A percentile compares a stretch with the other conserved stretches of the same genome.
Conservation (phyloP, 2,329 filamentous ascomycete species). For the Exophiala sp. region DNA sequence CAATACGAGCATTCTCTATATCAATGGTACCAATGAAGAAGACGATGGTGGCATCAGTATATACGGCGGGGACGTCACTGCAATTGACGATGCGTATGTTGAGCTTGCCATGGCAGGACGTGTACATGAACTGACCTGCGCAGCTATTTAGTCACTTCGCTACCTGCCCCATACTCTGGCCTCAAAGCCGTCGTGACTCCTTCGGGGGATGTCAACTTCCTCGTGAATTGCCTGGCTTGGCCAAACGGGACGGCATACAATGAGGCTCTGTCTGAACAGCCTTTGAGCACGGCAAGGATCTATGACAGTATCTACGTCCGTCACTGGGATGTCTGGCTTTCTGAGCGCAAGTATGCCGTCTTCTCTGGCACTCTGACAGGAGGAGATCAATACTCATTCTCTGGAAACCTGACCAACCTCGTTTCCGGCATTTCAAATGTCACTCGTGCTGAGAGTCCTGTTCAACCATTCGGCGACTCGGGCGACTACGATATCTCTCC, state of each 20-base stretch:
- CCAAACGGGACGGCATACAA: conserved; percentile 66
- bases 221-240: conserved; percentile 56
- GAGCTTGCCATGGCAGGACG: neutral
- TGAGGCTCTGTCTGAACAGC: conserved; percentile 54
- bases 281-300: conserved; percentile 59
- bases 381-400: conserved; percentile 20
- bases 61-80: conserved; percentile 35
- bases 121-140: neutral
- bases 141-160: conserved; percentile 37
- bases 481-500: conserved; percentile 66
- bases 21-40: conserved; percentile 44
- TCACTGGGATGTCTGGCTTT: conserved; percentile 75
- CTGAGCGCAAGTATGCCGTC: conserved; percentile 62
- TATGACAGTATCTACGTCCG: conserved; percentile 72
- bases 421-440: conserved; percentile 36
- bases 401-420: conserved; percentile 49
- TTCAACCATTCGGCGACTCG: conserved; percentile 65
- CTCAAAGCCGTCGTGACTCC: conserved; percentile 36
- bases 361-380: conserved; percentile 61
- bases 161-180: conserved; percentile 37
- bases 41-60: conserved; percentile 38
- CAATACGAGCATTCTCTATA: conserved; percentile 53
- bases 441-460: conserved; percentile 50
- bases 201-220: conserved; percentile 46
- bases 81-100: conserved; percentile 34